These are phyloP conservation scores for Limnanthes douglasii DNA, from an alignment of 345 rosid species.

Conservation along the genomic window DNA sequence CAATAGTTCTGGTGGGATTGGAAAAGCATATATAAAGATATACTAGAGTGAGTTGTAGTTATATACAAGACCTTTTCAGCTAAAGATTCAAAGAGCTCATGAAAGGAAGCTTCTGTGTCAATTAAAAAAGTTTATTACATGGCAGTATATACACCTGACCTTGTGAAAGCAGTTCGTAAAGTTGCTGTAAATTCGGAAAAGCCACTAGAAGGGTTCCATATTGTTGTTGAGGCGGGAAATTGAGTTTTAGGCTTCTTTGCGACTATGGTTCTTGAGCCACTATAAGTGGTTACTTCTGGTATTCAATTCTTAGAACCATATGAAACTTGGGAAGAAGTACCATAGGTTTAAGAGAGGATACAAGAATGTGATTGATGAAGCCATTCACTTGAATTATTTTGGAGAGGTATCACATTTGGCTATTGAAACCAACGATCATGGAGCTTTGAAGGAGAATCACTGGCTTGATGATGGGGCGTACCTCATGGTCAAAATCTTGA, in stretches of 20 bases:
- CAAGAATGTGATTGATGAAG: constrained; percentile 95
- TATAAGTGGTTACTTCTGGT: constrained; percentile 80
- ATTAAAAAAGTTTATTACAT: constrained; percentile 66
- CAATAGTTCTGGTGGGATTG: constrained; percentile 87
- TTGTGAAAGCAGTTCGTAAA: constrained; percentile 74
- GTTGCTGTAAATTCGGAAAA: constrained; percentile 85
- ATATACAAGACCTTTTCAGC: constrained; percentile 38
- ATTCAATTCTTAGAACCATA: constrained; percentile 98
- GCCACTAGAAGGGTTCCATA: constrained; percentile 94
- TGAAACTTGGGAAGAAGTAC: constrained; percentile 91
- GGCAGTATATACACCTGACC: constrained; percentile 68
- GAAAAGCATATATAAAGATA: constrained; percentile 79
- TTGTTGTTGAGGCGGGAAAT: constrained; percentile 98
- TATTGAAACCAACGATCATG: constrained; percentile 96
- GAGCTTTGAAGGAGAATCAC: constrained; percentile 90
- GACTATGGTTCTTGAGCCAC: constrained; percentile 93
- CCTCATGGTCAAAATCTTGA: constrained; percentile 91
- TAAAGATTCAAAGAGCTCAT: constrained; percentile 23
- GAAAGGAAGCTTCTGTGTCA: constrained; percentile 22
- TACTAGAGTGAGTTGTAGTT: constrained; percentile 71
- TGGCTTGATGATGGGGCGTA: constrained; percentile 99
- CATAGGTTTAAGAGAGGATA: constrained; percentile 96
- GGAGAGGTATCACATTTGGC: constrained; percentile 95
- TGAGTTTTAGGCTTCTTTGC: constrained; percentile 98
- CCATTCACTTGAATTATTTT: constrained; percentile 67